Base-by-base conservation (phyloP, 2,329 filamentous ascomycete genomes). In the Pseudopithomyces chartarum region DNA sequence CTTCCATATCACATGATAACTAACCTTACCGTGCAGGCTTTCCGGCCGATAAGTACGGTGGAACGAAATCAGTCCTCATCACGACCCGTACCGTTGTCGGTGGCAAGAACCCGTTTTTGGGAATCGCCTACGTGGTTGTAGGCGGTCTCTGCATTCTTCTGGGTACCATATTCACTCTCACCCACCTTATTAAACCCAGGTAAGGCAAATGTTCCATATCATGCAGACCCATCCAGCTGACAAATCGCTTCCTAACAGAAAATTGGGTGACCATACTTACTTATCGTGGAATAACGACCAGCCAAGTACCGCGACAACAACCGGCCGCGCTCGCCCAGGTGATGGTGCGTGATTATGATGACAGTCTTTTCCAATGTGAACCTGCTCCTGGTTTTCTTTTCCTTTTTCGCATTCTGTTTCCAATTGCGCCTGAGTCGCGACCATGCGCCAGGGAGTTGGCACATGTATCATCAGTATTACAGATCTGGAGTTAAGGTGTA, bases 221-320 rank as follows among this genome's bases (percentile, higher is more conserved):
- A 71, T 34, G 68, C 52, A 52, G 46, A 22, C 20, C 45, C 62
- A 49, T 40, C 4, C 4, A 5, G 8, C 15, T 40, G n/a, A 40
- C 13, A 6, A 6, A n/a, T 17, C n/a, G 8, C 4, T 17, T 36
- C 32, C 13, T 32, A 48, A 36, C 64, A 94, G 95, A 71, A 99
- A 98, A 90, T 85, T 99, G 40, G 95, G 95, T 59, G 95, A 99
- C 76, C 95, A 98, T 77, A 97, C 92, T 8, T 98, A 99, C 75
- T 84, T 99, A 47, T 95, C 91, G 22, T 99, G 95, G 95, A 97
- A 98, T 75, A 89, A 87, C 60, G 87, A 90, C 44, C 80, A 85
- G 58, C 81, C 84, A 7, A 82, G 79, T 57, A 82, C 84, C 44
- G 84, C 83, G 57, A 84, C 82, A 38, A 76, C 80, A 46, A 81